Conservation (phyloP, 768 basidiomycete genomes). For the Leccinellum rugosiceps region DNA sequence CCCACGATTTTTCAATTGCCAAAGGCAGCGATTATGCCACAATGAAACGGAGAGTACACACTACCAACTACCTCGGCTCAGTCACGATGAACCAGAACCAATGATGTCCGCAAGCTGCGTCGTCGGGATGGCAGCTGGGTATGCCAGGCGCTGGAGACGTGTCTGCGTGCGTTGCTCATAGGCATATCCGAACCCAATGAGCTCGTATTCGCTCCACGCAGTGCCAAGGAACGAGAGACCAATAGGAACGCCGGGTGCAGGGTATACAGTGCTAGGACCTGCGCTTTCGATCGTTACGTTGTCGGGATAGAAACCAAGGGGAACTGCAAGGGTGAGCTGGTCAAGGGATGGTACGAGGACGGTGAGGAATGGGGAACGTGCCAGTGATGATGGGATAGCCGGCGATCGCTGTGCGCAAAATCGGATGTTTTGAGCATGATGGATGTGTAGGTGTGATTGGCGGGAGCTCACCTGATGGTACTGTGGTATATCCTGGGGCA, state of each 20-base stretch:
- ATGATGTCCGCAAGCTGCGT: conserved; percentile 45
- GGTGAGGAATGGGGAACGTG: not conserved
- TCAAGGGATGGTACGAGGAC: not conserved
- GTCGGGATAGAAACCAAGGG: conserved; percentile 39
- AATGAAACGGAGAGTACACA: not conserved
- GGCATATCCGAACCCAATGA: conserved; percentile 42
- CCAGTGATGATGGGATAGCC: conserved; percentile 36
- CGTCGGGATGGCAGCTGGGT: conserved; percentile 51
- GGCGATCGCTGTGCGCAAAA: conserved; percentile 25
- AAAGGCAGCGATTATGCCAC: not conserved
- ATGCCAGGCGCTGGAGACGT: conserved; percentile 46
- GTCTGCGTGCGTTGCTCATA: conserved; percentile 56
- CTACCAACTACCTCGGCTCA: no score
- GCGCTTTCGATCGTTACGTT: conserved; percentile 32
- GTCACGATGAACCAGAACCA: not conserved
- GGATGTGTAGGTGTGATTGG: not conserved
- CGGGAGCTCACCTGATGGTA: conserved; percentile 16
- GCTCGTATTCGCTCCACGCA: conserved; percentile 41
- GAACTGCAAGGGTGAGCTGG: conserved; percentile 17
- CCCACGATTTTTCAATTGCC: not conserved
- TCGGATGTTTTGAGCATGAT: not conserved
- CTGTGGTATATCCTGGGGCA: conserved; percentile 19
- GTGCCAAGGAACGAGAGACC: conserved; percentile 43
- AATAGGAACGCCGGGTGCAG: conserved; percentile 40
- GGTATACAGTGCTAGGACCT: conserved; percentile 31